Evolutionary conservation across 225 moss, liverwort and hornwort species (phyloP).

Genomic region (Pseudisothecium myosuroides): DNA sequence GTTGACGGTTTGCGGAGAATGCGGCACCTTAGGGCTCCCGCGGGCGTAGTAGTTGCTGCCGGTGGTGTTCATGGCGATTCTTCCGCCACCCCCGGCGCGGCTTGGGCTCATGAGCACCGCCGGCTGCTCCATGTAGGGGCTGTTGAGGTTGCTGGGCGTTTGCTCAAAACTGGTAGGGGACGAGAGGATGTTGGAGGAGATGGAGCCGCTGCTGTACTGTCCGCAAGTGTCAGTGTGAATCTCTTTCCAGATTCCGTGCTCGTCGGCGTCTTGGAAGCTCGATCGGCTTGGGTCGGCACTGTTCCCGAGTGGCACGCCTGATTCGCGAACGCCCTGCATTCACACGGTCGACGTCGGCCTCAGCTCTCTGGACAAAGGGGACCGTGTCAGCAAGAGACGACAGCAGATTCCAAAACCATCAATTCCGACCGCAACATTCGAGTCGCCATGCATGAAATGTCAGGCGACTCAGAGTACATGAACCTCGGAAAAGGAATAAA

Average conservation of each 20-base stretch:
- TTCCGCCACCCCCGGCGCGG: background rate
- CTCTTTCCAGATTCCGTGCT: slow-evolving; percentile 26
- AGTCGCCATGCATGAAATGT: background rate
- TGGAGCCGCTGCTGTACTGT: background rate
- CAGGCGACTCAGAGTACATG: background rate
- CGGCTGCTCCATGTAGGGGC: background rate
- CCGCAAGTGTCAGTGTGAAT: slow-evolving; percentile 20
- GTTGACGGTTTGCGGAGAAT: slow-evolving; percentile 6
- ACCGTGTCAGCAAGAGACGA: background rate
- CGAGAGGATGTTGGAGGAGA: background rate
- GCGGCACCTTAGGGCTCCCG: background rate
- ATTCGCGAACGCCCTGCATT: background rate
- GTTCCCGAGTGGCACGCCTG: background rate
- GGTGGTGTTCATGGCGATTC: background rate
- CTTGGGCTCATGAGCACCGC: background rate
- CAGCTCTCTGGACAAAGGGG: background rate
- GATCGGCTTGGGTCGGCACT: background rate
- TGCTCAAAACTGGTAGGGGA: background rate
- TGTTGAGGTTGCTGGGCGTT: background rate
- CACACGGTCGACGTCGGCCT: background rate
- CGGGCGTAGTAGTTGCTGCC: background rate
- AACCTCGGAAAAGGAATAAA: background rate
- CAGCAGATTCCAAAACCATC: background rate
- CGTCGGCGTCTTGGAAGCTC: slow-evolving; percentile 3
- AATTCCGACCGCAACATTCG: background rate